These are phyloP conservation scores for Entelexis sorbosivorans DNA, from an alignment of 1,139 yeast species.

Conservation along the genomic window DNA sequence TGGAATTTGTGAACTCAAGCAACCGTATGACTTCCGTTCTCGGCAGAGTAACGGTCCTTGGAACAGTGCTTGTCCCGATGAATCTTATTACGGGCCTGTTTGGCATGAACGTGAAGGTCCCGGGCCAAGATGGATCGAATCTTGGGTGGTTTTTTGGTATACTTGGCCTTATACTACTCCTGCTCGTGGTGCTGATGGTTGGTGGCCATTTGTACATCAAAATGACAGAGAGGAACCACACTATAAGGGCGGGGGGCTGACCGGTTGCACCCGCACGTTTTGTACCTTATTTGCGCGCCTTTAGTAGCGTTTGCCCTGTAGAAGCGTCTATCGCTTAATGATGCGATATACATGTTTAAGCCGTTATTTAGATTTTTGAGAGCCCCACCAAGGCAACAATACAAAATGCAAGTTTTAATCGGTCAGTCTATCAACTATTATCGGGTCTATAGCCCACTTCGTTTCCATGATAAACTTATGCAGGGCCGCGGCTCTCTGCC, in stretches of 20 bases:
- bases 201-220: conserved; percentile 15
- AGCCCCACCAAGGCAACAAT: no score
- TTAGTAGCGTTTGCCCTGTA: neutral
- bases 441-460: conserved; percentile 10
- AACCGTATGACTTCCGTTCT: conserved; percentile 76
- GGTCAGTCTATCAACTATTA: neutral
- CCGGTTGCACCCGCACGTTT: no score
- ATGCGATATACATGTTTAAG: no score
- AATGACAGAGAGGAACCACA: neutral
- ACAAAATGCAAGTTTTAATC: neutral
- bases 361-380: no score
- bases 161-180: conserved; percentile 40
- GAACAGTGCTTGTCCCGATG: conserved; percentile 84
- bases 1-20: conserved; percentile 77
- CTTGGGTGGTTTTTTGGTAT: conserved; percentile 61
- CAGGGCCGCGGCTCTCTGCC: conserved; percentile 13
- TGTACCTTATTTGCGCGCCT: no score
- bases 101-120: conserved; percentile 91
- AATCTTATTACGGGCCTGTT: conserved; percentile 84
- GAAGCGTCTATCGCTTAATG: no score
- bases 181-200: conserved; percentile 31
- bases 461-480: conserved; percentile 13
- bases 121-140: conserved; percentile 44
- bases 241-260: neutral
- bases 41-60: conserved; percentile 78